Conservation (phyloP, 768 basidiomycete genomes). For the Phanerodontia chrysosporium region DNA sequence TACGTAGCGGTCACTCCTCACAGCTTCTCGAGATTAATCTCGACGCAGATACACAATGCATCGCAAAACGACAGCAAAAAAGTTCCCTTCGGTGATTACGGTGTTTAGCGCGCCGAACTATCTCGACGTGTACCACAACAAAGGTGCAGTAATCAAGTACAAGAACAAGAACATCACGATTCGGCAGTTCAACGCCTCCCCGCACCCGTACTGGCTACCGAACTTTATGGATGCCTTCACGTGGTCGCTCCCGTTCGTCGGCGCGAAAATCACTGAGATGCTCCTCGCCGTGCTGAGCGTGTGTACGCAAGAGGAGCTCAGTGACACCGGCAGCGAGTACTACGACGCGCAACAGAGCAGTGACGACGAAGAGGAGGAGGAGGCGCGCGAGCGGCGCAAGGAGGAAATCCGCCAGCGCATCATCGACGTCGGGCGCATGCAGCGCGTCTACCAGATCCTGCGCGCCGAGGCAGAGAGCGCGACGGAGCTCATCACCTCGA, state of each 20-base stretch:
- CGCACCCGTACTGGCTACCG: conserved; percentile 89
- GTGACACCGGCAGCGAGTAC: conserved; percentile 33
- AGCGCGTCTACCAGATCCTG: conserved; percentile 82
- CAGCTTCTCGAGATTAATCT: background rate
- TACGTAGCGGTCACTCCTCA: conserved; percentile 30
- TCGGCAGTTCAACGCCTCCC: conserved; percentile 33
- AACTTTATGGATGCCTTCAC: conserved; percentile 99
- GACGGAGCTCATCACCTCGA: conserved; percentile 48
- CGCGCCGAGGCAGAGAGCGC: conserved; percentile 81
- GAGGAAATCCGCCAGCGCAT: conserved; percentile 93
- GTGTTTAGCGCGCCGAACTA: conserved; percentile 97
- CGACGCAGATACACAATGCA: conserved; percentile 25
- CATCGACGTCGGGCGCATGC: conserved; percentile 87
- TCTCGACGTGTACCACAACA: conserved; percentile 94
- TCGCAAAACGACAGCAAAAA: conserved; percentile 7
- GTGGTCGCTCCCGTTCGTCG: conserved; percentile 97
- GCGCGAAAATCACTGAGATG: conserved; percentile 99
- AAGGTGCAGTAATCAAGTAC: conserved; percentile 95
- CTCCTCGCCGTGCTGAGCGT: conserved; percentile 93
- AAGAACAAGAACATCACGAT: conserved; percentile 96
- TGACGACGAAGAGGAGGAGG: conserved; percentile 26
- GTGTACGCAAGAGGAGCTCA: conserved; percentile 94
- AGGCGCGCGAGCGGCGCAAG: conserved; percentile 48
- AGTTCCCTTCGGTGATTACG: conserved; percentile 12
- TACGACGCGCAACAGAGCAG: conserved; percentile 13